Conservation (phyloP, 2,329 filamentous ascomycete genomes). For the Colletotrichum tropicicola region DNA sequence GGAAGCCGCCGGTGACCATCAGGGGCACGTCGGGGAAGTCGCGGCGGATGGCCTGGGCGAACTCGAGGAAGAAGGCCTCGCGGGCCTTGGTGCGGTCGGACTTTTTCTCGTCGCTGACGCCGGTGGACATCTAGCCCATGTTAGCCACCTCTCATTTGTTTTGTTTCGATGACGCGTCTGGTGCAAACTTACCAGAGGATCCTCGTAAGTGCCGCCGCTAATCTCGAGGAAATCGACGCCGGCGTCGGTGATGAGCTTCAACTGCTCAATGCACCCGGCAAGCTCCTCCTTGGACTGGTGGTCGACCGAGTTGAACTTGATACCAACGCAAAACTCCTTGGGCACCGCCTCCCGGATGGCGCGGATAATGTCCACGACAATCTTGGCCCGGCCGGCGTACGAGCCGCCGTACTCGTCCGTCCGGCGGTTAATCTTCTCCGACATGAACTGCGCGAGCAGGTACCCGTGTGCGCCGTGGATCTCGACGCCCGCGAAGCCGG, state of each 20-base stretch:
- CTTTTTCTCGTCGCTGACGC: constrained; percentile 36
- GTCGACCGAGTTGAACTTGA: constrained; percentile 68
- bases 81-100: constrained; percentile 58
- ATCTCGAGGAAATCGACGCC: constrained; percentile 75
- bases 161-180: too few species aligned
- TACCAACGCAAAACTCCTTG: constrained; percentile 55
- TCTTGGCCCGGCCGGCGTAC: constrained; percentile 54
- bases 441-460: constrained; percentile 65
- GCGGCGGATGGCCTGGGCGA: constrained; percentile 60
- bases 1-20: constrained; percentile 72
- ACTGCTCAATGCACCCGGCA: constrained; percentile 66
- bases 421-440: constrained; percentile 57
- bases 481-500: constrained; percentile 56
- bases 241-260: constrained; percentile 55
- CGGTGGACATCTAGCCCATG: neutral
- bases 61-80: constrained; percentile 76
- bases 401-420: constrained; percentile 65
- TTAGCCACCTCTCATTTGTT: constrained; percentile 39
- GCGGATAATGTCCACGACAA: constrained; percentile 60
- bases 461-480: constrained; percentile 65
- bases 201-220: constrained; percentile 68
- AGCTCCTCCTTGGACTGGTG: constrained; percentile 56
- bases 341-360: constrained; percentile 49
- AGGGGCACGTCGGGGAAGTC: constrained; percentile 54
- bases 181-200: constrained; percentile 55